Conservation (phyloP, 306 rosid species). For the Glycine soja region DNA sequence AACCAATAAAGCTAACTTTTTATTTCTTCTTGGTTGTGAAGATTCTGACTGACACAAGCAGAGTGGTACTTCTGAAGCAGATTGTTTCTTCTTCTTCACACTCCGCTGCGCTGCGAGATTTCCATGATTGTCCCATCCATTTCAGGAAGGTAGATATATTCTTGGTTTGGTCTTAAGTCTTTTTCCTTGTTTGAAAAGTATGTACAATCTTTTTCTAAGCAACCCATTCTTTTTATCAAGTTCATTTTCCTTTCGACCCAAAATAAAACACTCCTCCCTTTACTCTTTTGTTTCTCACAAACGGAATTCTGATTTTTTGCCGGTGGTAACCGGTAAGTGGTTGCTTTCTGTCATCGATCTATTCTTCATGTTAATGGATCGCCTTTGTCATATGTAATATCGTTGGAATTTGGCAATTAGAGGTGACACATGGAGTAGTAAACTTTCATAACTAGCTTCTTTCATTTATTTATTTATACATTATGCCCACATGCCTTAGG, state of each 20-base stretch:
- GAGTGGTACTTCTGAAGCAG: too few species aligned
- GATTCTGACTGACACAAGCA: too few species aligned
- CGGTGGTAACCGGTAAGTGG: slow-evolving; percentile 3
- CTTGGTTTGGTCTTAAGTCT: neutral
- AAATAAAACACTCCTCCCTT: too few species aligned
- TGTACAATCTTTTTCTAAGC: neutral
- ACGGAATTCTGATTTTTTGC: neutral
- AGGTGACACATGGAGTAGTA: neutral
- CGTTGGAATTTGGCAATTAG: too few species aligned
- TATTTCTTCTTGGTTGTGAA: too few species aligned
- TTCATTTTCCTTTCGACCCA: neutral
- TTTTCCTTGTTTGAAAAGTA: slow-evolving; percentile 30
- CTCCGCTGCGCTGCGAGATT: too few species aligned
- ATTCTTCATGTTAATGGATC: slow-evolving; percentile 26
- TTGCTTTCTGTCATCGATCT: neutral
- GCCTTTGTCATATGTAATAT: neutral
- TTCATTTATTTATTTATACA: slow-evolving; percentile 10
- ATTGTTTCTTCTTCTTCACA: too few species aligned
- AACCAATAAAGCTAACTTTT: too few species aligned
- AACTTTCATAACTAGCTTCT: neutral
- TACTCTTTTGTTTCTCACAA: neutral
- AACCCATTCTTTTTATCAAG: neutral
- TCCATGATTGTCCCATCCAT: too few species aligned
- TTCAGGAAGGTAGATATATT: too few species aligned
- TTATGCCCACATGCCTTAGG: neutral